These are phyloP conservation scores for Mortierella sp. DNA, from an alignment of 371 early-diverging fungal species.

Conservation along the genomic window DNA sequence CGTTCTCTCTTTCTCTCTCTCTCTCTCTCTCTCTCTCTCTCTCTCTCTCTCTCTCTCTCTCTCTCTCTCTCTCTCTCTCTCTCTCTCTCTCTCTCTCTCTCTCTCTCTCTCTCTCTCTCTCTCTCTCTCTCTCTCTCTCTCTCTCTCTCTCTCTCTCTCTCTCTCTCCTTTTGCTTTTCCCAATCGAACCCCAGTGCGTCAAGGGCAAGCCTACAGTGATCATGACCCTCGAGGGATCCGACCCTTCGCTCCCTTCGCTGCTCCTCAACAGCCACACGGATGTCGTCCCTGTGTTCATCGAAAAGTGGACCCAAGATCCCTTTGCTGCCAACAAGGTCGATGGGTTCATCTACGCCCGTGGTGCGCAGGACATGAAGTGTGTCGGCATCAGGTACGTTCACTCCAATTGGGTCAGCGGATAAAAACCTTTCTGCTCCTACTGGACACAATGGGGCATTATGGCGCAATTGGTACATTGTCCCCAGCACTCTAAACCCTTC, in stretches of 20 bases:
- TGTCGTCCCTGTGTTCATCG: conserved; percentile 84
- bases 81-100: too few relatives aligned
- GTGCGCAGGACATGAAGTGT: conserved; percentile 90
- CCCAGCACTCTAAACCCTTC: too few relatives aligned
- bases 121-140: too few relatives aligned
- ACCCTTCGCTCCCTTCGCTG: conserved; percentile 64
- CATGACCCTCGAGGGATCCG: conserved; percentile 69
- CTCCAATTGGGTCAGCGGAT: too few relatives aligned
- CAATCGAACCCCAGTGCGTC: too few relatives aligned
- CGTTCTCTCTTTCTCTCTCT: background rate
- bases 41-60: background rate
- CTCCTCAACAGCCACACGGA: conserved; percentile 87
- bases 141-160: background rate
- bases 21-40: background rate
- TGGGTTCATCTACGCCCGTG: conserved; percentile 79
- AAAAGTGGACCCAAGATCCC: conserved; percentile 78
- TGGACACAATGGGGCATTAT: background rate
- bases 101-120: background rate
- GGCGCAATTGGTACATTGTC: too few relatives aligned
- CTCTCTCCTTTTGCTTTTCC: too few relatives aligned
- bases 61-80: background rate
- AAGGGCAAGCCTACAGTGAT: conserved; percentile 77
- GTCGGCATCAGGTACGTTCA: conserved; percentile 67
- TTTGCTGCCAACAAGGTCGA: conserved; percentile 78
- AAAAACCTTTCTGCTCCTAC: background rate